Base-by-base conservation (phyloP, 2,329 filamentous ascomycete species). In the Metarhizium guizhouense region DNA sequence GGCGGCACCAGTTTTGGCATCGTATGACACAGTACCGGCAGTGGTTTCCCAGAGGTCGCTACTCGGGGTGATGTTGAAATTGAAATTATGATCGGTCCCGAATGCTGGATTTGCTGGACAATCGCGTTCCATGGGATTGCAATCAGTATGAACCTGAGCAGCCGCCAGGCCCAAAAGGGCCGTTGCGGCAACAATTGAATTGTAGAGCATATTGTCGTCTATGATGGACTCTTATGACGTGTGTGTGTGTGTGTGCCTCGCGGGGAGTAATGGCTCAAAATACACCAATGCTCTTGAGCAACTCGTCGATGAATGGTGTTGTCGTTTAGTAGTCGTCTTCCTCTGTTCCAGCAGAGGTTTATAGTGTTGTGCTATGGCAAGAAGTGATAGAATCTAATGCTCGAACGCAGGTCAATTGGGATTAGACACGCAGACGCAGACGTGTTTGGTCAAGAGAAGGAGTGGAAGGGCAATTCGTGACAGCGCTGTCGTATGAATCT, bases 121-220 rank as follows among this genome's bases (percentile, higher is more conserved):
- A 61, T 74, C 71, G 47, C 79, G 71, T 60, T 90, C 80, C 64
- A 86, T 77, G 5, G 93, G 92, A 66, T 95, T 85, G 76, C 92
- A 97, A 47, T 78, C 70, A 7, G 88, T 90, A 55, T 72, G 83
- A 36, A 91, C 90, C 70, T 96, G 93, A 51, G 87, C 90, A 42
- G 77, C 62, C 51, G 76, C 75, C 47, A 80, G 69, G 55, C 79
- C 65, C 10, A 76, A 54, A 56, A 80, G 63, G 55, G 71, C 67
- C 53, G 73, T 72, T 6, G 63, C 65, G 29, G 68, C 61, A 36
- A 68, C 55, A 51, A 73, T 57, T 29, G 56, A 60, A 51, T 63
- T 60, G 54, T 18, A 49, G 52, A 50, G 43, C 60, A 60, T 60
- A 4, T 6, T 52, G 49, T n/a, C 36, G 32, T 36, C 40, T 32